Evolutionary conservation across 129 eudicot genomes (phyloP).

Genomic region (Chrysanthemum makinoi): DNA sequence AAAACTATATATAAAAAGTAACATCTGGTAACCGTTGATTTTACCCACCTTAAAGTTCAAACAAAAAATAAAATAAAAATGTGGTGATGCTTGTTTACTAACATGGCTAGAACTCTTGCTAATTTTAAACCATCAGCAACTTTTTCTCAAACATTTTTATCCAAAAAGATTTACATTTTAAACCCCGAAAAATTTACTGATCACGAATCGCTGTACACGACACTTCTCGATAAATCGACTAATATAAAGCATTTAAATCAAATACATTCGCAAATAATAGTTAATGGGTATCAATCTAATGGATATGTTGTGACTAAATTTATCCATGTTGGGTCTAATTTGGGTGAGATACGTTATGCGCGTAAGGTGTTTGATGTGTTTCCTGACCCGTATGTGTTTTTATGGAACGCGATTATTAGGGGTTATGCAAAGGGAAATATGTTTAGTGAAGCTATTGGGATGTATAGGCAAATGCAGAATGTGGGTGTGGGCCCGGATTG

Average conservation of each 20-base stretch:
- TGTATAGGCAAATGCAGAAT: slow-evolving; percentile 64
- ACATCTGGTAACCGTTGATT: too few species aligned
- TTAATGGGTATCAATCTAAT: slow-evolving; percentile 45
- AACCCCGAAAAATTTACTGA: slow-evolving; percentile 13
- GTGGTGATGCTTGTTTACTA: background rate
- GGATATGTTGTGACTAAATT: slow-evolving; percentile 65
- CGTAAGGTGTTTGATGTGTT: slow-evolving; percentile 81
- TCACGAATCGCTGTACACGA: slow-evolving; percentile 36
- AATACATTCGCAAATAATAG: slow-evolving; percentile 47
- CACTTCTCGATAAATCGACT: slow-evolving; percentile 52
- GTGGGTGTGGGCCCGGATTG: slow-evolving; percentile 51
- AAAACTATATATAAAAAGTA: too few species aligned
- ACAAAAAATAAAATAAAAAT: too few species aligned
- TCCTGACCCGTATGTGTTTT: slow-evolving; percentile 64
- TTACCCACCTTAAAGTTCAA: too few species aligned
- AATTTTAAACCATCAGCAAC: slow-evolving; percentile 7
- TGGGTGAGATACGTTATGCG: slow-evolving; percentile 54
- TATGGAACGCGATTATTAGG: slow-evolving; percentile 83
- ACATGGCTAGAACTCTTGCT: slow-evolving; percentile 30
- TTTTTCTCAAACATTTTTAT: slow-evolving; percentile 8
- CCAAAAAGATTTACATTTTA: slow-evolving; percentile 22
- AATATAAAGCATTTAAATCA: slow-evolving; percentile 44
- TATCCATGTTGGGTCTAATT: slow-evolving; percentile 38
- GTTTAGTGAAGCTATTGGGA: slow-evolving; percentile 36
- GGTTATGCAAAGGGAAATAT: slow-evolving; percentile 46